phyloP scores from a whole-genome alignment of 257 asterid species.

The Solanum paucissectum region DNA sequence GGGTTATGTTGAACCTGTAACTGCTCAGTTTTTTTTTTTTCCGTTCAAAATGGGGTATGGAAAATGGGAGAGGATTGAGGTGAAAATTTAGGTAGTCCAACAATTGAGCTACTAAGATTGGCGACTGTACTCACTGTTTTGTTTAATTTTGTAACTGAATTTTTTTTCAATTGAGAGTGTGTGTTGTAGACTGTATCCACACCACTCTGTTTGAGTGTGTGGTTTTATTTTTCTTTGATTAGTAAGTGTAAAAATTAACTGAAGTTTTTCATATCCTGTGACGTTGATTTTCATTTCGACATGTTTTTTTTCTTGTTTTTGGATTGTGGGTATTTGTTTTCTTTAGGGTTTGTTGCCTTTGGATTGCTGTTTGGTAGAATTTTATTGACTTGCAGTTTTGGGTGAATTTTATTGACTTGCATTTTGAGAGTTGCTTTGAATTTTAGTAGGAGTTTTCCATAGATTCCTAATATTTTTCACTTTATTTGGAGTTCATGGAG shows the following conservation, averaged over 20 bases:
- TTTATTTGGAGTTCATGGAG: background rate
- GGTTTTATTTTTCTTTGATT: background rate
- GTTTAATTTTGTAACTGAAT: background rate
- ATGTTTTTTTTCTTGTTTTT: background rate
- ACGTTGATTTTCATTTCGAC: background rate
- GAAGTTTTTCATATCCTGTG: background rate
- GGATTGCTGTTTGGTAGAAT: background rate
- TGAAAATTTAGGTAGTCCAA: background rate
- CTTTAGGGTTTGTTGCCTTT: background rate
- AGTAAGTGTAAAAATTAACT: background rate
- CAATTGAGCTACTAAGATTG: background rate
- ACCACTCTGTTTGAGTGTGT: background rate
- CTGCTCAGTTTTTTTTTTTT: background rate
- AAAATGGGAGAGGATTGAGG: background rate
- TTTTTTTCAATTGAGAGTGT: background rate
- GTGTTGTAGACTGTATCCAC: background rate
- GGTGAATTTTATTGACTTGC: background rate
- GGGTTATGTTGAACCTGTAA: background rate
- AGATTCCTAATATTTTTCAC: background rate
- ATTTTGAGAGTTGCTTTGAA: background rate
- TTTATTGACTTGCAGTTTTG: background rate
- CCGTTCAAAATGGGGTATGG: background rate
- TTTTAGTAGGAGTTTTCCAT: background rate
- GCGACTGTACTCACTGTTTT: background rate
- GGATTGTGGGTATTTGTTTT: background rate